Conservation (phyloP, 345 rosid genomes). For the Cardiospermum halicacabum region DNA sequence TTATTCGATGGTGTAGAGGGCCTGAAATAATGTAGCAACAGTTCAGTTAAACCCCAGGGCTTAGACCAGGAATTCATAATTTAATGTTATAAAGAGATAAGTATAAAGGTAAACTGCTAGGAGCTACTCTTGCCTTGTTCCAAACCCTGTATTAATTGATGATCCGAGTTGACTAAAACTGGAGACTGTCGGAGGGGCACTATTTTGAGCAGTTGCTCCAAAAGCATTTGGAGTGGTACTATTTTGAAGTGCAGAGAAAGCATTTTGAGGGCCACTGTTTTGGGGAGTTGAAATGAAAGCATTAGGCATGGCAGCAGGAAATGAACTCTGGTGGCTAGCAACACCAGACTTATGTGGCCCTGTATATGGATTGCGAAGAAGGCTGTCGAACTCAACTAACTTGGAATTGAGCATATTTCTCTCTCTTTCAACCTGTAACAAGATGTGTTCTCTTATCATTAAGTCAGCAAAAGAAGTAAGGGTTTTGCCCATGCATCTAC, state of each 20-base stretch:
- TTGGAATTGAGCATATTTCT: constrained; percentile 56
- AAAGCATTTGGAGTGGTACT: constrained; percentile 20
- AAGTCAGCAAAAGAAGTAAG: not conserved
- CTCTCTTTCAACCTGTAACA: constrained; percentile 71
- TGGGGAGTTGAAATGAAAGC: constrained; percentile 18
- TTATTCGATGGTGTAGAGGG: constrained; percentile 28
- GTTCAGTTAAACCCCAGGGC: constrained; percentile 8
- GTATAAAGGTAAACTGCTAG: not conserved
- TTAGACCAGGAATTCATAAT: constrained; percentile 9
- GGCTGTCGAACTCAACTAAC: constrained; percentile 54
- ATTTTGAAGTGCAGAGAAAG: constrained; percentile 17
- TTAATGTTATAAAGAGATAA: constrained; percentile 3
- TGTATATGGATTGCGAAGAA: constrained; percentile 53
- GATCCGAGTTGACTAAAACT: constrained; percentile 43
- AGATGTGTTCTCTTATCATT: constrained; percentile 1
- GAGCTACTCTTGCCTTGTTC: constrained; percentile 26
- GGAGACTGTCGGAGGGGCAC: constrained; percentile 38
- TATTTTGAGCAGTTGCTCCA: constrained; percentile 37
- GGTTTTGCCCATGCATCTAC: not conserved
- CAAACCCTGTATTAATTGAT: constrained; percentile 32
- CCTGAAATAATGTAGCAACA: constrained; percentile 21
- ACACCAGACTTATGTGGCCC: constrained; percentile 28
- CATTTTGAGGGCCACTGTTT: constrained; percentile 16
- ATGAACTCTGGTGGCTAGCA: constrained; percentile 26
- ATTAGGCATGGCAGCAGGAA: constrained; percentile 27